Conservation (phyloP, 805 yeast species). For the Starmerella cellae region DNA sequence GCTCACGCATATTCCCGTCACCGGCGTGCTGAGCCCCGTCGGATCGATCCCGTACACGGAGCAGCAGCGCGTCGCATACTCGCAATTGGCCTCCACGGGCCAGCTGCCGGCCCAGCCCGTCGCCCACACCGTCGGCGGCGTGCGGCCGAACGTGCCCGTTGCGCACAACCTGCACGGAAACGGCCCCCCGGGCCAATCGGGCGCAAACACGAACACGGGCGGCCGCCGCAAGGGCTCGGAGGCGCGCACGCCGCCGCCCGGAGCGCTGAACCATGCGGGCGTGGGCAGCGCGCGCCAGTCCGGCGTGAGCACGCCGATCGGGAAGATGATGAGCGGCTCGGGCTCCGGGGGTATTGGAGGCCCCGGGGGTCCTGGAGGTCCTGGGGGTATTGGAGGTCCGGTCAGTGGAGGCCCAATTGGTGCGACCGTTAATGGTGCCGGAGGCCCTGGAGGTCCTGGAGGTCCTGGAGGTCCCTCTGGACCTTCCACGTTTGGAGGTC, state of each 20-base stretch:
- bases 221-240: not conserved
- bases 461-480: too few species aligned
- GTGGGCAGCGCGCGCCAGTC: not conserved
- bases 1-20: constrained; percentile 20
- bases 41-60: constrained; percentile 20
- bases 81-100: constrained; percentile 18
- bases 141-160: constrained; percentile 13
- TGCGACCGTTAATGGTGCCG: too few species aligned
- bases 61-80: constrained; percentile 19
- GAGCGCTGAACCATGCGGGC: not conserved
- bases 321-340: not conserved
- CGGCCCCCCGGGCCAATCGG: not conserved
- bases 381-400: not conserved
- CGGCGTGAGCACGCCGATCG: not conserved
- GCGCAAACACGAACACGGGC: not conserved
- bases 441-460: too few species aligned
- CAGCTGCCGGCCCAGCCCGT: constrained; percentile 15
- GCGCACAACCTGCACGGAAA: constrained; percentile 15
- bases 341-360: not conserved
- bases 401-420: not conserved
- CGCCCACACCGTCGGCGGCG: constrained; percentile 16
- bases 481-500: too few species aligned
- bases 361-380: not conserved
- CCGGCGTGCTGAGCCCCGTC: constrained; percentile 17
- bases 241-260: not conserved